Evolutionary conservation across 768 basidiomycete species (phyloP).

Genomic region (Pleurotus platypus): DNA sequence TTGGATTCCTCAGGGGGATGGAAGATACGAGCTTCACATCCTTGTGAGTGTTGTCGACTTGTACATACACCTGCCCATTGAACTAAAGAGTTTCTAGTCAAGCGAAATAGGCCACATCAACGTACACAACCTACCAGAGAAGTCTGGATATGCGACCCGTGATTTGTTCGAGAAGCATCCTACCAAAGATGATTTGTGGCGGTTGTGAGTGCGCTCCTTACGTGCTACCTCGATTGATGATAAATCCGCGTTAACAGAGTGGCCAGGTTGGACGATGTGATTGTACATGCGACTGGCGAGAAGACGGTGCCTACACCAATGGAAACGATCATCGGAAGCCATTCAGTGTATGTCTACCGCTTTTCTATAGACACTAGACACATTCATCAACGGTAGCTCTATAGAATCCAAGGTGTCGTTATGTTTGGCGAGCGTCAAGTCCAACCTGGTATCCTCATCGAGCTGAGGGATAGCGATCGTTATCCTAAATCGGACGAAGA

Average conservation of each 20-base stretch:
- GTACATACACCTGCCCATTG: too few species aligned
- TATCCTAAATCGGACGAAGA: conserved; percentile 13
- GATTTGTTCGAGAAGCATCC: conserved; percentile 44
- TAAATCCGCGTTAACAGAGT: conserved; percentile 19
- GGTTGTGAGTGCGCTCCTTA: conserved; percentile 24
- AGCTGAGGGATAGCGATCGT: conserved; percentile 25
- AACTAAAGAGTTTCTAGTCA: conserved; percentile 2
- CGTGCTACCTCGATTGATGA: too few species aligned
- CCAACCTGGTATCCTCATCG: conserved; percentile 30
- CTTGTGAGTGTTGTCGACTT: conserved; percentile 14
- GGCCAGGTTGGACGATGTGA: conserved; percentile 30
- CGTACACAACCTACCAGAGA: conserved; percentile 26
- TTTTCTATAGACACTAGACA: too few species aligned
- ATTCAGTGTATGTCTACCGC: conserved; percentile 19
- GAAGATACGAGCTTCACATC: conserved; percentile 27
- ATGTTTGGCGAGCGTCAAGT: conserved; percentile 42
- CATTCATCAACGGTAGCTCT: too few species aligned
- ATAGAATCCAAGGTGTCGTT: conserved; percentile 26
- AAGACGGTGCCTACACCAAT: conserved; percentile 29
- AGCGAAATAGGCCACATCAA: conserved; percentile 17
- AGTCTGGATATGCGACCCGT: conserved; percentile 37
- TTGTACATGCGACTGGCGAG: conserved; percentile 24
- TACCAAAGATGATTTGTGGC: conserved; percentile 35
- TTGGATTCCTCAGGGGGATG: conserved; percentile 26
- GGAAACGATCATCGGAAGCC: conserved; percentile 17